A percentile compares a stretch with the other conserved stretches of the same genome.
phyloP scores from a whole-genome alignment of 2,329 filamentous ascomycete genomes.

The Pseudogymnoascus sp. region DNA sequence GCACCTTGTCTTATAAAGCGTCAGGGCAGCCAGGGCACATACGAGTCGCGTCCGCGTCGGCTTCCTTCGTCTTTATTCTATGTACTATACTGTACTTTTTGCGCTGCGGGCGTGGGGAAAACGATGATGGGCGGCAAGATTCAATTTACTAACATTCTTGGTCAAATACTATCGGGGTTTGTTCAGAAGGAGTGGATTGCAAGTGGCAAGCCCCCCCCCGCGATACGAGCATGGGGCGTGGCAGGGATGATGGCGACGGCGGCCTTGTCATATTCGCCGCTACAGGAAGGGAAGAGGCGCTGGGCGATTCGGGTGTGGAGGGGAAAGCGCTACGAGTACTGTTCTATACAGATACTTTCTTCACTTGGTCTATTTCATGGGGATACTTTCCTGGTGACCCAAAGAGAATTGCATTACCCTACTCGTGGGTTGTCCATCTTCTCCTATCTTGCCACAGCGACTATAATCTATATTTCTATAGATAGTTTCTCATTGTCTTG shows the following conservation, averaged over 20 bases:
- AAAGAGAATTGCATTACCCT: neutral
- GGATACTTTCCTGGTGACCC: neutral
- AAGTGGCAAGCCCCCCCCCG: constrained; percentile 5
- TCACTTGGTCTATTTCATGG: neutral
- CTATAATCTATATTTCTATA: neutral
- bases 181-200: constrained; percentile 3
- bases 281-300: constrained; percentile 2
- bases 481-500: constrained; percentile 1
- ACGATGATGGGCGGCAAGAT: neutral
- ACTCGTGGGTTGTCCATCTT: neutral
- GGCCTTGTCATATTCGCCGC: constrained; percentile 6
- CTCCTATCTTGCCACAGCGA: neutral
- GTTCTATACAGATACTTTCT: neutral
- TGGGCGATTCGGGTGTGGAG: neutral
- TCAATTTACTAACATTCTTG: constrained; percentile 1
- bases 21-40: neutral
- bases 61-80: neutral
- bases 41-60: constrained; percentile 1
- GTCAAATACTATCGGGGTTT: neutral
- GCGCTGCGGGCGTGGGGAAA: neutral
- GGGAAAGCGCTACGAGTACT: constrained; percentile 1
- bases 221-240: neutral
- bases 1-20: constrained; percentile 1
- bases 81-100: neutral
- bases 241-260: neutral